phyloP scores from a whole-genome alignment of 2,329 filamentous ascomycete genomes.

The Diplodia sapinea region DNA sequence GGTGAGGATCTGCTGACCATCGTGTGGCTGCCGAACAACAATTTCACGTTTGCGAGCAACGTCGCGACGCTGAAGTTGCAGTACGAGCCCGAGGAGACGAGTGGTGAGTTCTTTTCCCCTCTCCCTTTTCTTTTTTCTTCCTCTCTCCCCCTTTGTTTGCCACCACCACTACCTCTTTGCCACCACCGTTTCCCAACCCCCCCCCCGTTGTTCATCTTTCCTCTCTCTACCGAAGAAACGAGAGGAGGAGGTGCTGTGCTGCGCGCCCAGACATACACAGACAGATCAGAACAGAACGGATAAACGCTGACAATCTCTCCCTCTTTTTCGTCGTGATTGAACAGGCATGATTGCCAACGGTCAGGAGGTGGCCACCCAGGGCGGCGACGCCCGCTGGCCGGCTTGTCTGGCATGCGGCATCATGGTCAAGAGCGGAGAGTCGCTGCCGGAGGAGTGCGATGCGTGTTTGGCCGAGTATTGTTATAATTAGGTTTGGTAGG shows the following conservation, averaged over 20 bases:
- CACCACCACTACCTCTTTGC: too few relatives aligned
- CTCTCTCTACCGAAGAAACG: too few relatives aligned
- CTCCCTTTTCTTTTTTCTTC: background rate
- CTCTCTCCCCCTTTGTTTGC: too few relatives aligned
- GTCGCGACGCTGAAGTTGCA: slow-evolving; percentile 20
- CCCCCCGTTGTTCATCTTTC: too few relatives aligned
- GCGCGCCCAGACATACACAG: too few relatives aligned
- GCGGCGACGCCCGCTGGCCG: slow-evolving; percentile 16
- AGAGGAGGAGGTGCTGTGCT: too few relatives aligned
- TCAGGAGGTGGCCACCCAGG: slow-evolving; percentile 10
- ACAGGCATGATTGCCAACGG: slow-evolving; percentile 28
- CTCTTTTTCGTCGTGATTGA: too few relatives aligned
- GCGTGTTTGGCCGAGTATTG: slow-evolving; percentile 24
- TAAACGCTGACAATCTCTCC: too few relatives aligned
- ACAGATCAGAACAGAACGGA: too few relatives aligned
- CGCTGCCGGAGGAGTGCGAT: slow-evolving; percentile 23
- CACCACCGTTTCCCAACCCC: too few relatives aligned
- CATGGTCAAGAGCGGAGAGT: slow-evolving; percentile 21
- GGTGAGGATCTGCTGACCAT: slow-evolving; percentile 2
- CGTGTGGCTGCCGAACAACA: slow-evolving; percentile 29
- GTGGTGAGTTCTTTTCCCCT: background rate
- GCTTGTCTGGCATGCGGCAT: slow-evolving; percentile 27
- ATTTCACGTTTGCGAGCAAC: slow-evolving; percentile 22
- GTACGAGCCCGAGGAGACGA: slow-evolving; percentile 13
- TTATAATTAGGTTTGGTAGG: slow-evolving; percentile 9